Base-by-base conservation (phyloP, 1,139 yeast genomes). In the Kodamaea suecica region DNA sequence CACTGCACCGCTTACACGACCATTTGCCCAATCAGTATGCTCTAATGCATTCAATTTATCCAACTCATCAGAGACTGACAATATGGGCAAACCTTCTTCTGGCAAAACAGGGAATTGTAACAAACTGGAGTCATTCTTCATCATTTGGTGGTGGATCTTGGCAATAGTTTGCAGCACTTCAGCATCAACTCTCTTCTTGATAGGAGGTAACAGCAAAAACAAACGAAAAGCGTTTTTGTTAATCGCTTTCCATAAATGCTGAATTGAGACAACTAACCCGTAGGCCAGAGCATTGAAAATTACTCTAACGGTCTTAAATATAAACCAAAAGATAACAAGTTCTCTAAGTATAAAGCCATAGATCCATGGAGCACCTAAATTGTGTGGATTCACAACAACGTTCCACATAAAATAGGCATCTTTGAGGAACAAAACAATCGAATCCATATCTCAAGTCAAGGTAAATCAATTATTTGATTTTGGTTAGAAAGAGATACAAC, bases 1-100 rank as follows among this genome's bases (percentile, higher is more conserved):
- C 5, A 92, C 97, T 0, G 97, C 97, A 10, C 98, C 98, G 21
- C 95, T 84, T 1, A 90, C 86, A 43, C 79, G 72, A 5, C 98
- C 98, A 33, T 71, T 69, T 52, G 77, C 72, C 96, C 96, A 90
- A 39, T 80, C 82, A 1, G 88, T 70, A 45, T 83, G 90, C 40
- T 79, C 73, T 50, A 84, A 59, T 15, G 55, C 50, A 23, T 73
- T 66, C 16, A 76, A 57, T 20, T 61, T 59, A 30, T 74, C 73
- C 42, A 87, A 61, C 43, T 79, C 78, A 1, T 50, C 47, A 14
- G 67, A 35, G 3, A 86, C 69, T 10, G 56, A 55, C 0, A 51
- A 57, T n/a, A 63, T 59, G 1, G 69, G 30, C 41, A 84, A 52
- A 0, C 95, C 95, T 0, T 52, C 37, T 3, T 46, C 50, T 0